Evolutionary conservation across 176 grass and related monocot species (phyloP), one percentile per base, ranked within the genome.

Genomic region (Musa beccarii): DNA sequence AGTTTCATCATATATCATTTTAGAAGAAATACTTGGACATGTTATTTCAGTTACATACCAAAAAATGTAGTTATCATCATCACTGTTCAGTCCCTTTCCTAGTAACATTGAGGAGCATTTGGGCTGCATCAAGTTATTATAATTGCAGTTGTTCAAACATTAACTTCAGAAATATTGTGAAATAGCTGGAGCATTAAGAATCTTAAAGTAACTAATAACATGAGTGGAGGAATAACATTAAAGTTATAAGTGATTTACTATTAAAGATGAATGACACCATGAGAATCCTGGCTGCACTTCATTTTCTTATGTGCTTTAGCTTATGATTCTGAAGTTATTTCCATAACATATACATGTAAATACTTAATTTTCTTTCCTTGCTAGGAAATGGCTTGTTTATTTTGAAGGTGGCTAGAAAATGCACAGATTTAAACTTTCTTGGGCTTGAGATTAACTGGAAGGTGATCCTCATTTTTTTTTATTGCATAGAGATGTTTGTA

Each of bases 381-480:
- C 16, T n/a, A 98, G 94, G 90, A 83, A 98, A 98, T 93, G 94
- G 94, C 26, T 74, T 98, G 26, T 98, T 98, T 89, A 84, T 93
- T 77, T 87, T 91, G 63, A 68, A 91, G 86, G 91, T 89, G 88
- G 88, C 90, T 57, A 87, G 22, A 85, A 81, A 81, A 57, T 81
- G 71, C 51, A 76, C 87, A 73, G 54, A 83, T 52, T 89, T 69
- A 9, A 98, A 93, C 82, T 98, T 98, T 75, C 94, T 98, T 74
- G 94, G 94, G 59, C 84, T 98, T 87, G 94, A 93, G 82, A 98
- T 93, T 77, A 98, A 98, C 49, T 59, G 84, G 79, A 98, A 91
- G 94, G 86, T 93, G 82, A 54, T 53, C 1, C 49, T 17, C 77
- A 25, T 64, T 77, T 28, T 76, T 1, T 43, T 51, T 78, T 1